phyloP scores from a whole-genome alignment of 2,329 filamentous ascomycete genomes.

The Aschersonia sp. region DNA sequence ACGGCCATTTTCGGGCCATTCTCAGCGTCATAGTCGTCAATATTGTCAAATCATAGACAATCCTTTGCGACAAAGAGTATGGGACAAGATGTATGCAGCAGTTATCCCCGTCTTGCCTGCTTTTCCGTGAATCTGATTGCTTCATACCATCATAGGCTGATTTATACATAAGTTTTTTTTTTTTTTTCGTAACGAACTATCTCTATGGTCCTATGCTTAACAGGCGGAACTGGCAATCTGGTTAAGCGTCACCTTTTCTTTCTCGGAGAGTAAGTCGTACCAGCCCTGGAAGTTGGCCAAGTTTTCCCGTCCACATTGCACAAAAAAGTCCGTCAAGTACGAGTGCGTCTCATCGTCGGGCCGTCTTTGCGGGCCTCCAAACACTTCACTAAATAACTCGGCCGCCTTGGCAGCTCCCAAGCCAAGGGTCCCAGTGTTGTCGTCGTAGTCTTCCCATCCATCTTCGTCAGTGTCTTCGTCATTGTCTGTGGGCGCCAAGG shows the following conservation, averaged over 20 bases:
- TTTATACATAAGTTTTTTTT: neutral
- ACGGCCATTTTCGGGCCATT: no score
- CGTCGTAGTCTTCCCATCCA: slow-evolving; percentile 73
- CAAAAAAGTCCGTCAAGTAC: slow-evolving; percentile 74
- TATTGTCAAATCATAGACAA: no score
- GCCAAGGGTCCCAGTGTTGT: slow-evolving; percentile 62
- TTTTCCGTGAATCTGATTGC: no score
- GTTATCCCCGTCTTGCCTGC: no score
- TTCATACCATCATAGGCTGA: no score
- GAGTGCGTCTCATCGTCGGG: slow-evolving; percentile 83
- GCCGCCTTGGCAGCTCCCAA: slow-evolving; percentile 50
- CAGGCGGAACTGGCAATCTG: slow-evolving; percentile 25
- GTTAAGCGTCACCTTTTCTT: slow-evolving; percentile 42
- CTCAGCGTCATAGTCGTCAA: no score
- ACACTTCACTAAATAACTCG: slow-evolving; percentile 58
- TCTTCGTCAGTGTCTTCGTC: slow-evolving; percentile 59
- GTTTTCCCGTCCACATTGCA: slow-evolving; percentile 40
- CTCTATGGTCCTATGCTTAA: neutral
- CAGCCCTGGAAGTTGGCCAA: slow-evolving; percentile 40
- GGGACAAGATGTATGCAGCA: no score
- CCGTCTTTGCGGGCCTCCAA: slow-evolving; percentile 47
- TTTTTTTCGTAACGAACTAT: neutral
- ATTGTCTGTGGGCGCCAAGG: slow-evolving; percentile 43
- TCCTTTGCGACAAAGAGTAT: no score
- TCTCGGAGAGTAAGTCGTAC: slow-evolving; percentile 39